These are phyloP conservation scores for Fallopia convolvulus DNA, from an alignment of 148 eudicot species.

Conservation along the genomic window DNA sequence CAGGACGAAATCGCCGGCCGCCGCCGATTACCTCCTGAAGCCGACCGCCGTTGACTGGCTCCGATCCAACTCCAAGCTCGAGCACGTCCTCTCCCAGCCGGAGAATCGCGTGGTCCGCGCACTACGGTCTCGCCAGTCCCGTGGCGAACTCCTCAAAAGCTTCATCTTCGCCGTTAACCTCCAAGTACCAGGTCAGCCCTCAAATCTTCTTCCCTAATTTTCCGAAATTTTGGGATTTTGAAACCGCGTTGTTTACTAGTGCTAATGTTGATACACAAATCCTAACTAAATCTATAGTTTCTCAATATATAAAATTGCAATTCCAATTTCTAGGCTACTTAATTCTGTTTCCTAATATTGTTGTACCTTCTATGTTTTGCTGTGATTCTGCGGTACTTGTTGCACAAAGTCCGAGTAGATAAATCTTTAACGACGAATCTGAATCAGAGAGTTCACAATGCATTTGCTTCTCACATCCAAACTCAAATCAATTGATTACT, in stretches of 20 bases:
- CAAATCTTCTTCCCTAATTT: neutral
- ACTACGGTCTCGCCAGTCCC: slow-evolving; percentile 22
- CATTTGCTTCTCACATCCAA: neutral
- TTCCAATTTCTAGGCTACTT: neutral
- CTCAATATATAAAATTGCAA: neutral
- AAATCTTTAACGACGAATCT: neutral
- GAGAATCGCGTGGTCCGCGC: slow-evolving; percentile 63
- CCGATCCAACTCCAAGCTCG: slow-evolving; percentile 50
- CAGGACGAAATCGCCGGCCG: slow-evolving; percentile 52
- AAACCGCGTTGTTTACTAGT: neutral
- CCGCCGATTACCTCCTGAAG: slow-evolving; percentile 51
- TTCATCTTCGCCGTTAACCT: slow-evolving; percentile 69
- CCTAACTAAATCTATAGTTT: neutral
- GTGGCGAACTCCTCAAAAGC: slow-evolving; percentile 31
- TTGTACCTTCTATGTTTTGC: neutral
- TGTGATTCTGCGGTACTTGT: neutral
- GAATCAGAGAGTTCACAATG: neutral
- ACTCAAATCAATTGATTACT: neutral
- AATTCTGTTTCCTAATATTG: neutral
- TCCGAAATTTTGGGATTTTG: neutral
- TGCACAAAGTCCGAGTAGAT: neutral
- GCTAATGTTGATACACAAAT: neutral
- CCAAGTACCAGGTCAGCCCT: slow-evolving; percentile 53
- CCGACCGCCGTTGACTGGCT: slow-evolving; percentile 95
- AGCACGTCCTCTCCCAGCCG: slow-evolving; percentile 55